Percentiles rank a stretch among this genome's conserved stretches.
Conservation (phyloP, 2,329 filamentous ascomycete species). For the Aureobasidium pullulans region DNA sequence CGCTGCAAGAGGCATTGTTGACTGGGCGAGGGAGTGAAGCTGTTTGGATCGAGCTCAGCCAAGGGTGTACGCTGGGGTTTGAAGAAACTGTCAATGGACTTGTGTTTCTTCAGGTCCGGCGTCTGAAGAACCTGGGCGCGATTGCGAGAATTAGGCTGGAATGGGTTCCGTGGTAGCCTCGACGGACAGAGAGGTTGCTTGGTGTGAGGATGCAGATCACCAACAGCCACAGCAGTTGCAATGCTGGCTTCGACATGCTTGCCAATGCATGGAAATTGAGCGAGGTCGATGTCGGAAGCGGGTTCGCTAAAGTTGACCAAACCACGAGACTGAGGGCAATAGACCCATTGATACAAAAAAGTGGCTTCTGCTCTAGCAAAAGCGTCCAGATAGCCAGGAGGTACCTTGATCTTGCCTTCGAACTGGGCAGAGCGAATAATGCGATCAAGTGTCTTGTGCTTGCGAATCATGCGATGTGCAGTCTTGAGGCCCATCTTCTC, state of each 20-base stretch:
- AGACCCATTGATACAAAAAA: slow-evolving; percentile 91
- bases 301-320: slow-evolving; percentile 70
- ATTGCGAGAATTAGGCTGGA: neutral
- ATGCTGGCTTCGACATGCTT: slow-evolving; percentile 55
- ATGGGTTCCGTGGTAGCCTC: slow-evolving; percentile 14
- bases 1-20: slow-evolving; percentile 54
- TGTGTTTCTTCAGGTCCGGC: slow-evolving; percentile 51
- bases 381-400: slow-evolving; percentile 68
- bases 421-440: slow-evolving; percentile 79
- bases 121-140: slow-evolving; percentile 24
- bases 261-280: slow-evolving; percentile 77
- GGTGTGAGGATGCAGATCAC: slow-evolving; percentile 83
- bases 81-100: slow-evolving; percentile 59
- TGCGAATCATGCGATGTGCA: slow-evolving; percentile 81
- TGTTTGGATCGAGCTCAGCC: slow-evolving; percentile 61
- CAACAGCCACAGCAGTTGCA: slow-evolving; percentile 67
- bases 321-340: slow-evolving; percentile 64
- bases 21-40: slow-evolving; percentile 58
- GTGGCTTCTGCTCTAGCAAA: slow-evolving; percentile 87
- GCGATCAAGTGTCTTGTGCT: slow-evolving; percentile 79
- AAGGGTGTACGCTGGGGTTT: slow-evolving; percentile 56
- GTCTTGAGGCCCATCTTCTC: slow-evolving; percentile 86
- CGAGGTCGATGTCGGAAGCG: slow-evolving; percentile 54
- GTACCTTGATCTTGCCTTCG: slow-evolving; percentile 76
- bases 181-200: slow-evolving; percentile 55